Percentiles rank a stretch among this genome's conserved stretches.
These are phyloP conservation scores for Picochlorum sp. DNA, from an alignment of 139 green algal genomes.

Conservation along the genomic window DNA sequence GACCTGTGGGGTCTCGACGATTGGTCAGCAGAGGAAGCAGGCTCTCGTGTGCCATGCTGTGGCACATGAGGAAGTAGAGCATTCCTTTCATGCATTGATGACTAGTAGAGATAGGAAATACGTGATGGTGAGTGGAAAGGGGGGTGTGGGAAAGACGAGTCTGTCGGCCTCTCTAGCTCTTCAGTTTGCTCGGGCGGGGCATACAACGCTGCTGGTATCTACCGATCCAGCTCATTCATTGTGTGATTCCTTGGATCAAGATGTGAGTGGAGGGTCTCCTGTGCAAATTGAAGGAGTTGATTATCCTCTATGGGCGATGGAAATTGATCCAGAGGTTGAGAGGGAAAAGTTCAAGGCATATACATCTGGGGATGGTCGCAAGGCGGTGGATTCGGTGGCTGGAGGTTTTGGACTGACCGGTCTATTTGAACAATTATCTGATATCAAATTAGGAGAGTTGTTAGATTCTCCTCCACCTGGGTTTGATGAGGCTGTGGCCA, in stretches of 20 bases:
- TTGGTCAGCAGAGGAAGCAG: too few relatives aligned
- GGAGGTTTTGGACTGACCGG: slow-evolving; percentile 68
- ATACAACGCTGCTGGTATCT: slow-evolving; percentile 90
- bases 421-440: slow-evolving; percentile 68
- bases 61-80: not conserved
- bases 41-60: not conserved
- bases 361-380: slow-evolving; percentile 23
- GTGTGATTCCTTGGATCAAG: slow-evolving; percentile 87
- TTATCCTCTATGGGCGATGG: slow-evolving; percentile 84
- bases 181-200: slow-evolving; percentile 68
- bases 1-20: too few relatives aligned
- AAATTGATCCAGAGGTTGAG: slow-evolving; percentile 81
- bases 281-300: slow-evolving; percentile 82
- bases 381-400: slow-evolving; percentile 60
- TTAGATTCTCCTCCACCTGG: slow-evolving; percentile 93
- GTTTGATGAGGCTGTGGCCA: slow-evolving; percentile 87
- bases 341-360: slow-evolving; percentile 49
- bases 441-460: slow-evolving; percentile 93
- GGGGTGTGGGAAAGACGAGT: slow-evolving; percentile 96
- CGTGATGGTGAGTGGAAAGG: slow-evolving; percentile 85
- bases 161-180: slow-evolving; percentile 84
- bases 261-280: slow-evolving; percentile 82
- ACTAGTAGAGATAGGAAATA: slow-evolving; percentile 70
- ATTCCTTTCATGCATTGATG: slow-evolving; percentile 54
- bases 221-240: slow-evolving; percentile 97